Evolutionary conservation across 225 moss, liverwort and hornwort species (phyloP).

Genomic region (Climacium dendroides): DNA sequence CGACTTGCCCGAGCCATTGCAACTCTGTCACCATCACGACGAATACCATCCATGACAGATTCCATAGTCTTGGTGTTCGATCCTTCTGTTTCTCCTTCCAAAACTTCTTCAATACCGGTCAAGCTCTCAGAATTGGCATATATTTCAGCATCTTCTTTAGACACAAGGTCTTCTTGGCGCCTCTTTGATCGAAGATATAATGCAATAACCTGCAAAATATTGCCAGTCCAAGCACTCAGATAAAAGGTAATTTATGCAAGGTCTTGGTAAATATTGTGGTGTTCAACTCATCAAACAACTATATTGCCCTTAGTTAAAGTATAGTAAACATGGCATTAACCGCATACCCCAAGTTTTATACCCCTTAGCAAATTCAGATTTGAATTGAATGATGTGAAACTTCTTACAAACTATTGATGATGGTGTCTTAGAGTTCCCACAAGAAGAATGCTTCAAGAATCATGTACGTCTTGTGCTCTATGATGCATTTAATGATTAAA

Average conservation of each 20-base stretch:
- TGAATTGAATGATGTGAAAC: no score
- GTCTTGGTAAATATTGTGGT: not conserved
- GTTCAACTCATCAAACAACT: not conserved
- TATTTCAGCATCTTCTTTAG: not conserved
- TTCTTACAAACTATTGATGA: not conserved
- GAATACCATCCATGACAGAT: not conserved
- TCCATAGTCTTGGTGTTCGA: not conserved
- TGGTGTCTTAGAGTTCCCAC: not conserved
- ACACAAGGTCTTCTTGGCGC: not conserved
- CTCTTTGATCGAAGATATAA: constrained; percentile 64
- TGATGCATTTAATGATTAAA: not conserved
- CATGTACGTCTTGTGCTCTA: not conserved
- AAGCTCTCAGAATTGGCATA: not conserved
- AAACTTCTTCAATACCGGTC: not conserved
- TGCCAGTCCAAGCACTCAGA: not conserved
- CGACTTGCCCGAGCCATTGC: constrained; percentile 79
- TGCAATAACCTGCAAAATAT: constrained; percentile 54
- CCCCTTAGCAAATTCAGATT: not conserved
- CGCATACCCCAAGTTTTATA: not conserved
- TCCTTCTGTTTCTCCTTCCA: not conserved
- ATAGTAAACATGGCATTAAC: not conserved
- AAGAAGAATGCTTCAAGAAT: not conserved
- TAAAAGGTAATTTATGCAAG: not conserved
- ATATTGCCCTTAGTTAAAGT: not conserved
- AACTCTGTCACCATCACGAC: constrained; percentile 51